Evolutionary conservation across 2,329 filamentous ascomycete genomes (phyloP).

Genomic region (Clonostachys rosea): DNA sequence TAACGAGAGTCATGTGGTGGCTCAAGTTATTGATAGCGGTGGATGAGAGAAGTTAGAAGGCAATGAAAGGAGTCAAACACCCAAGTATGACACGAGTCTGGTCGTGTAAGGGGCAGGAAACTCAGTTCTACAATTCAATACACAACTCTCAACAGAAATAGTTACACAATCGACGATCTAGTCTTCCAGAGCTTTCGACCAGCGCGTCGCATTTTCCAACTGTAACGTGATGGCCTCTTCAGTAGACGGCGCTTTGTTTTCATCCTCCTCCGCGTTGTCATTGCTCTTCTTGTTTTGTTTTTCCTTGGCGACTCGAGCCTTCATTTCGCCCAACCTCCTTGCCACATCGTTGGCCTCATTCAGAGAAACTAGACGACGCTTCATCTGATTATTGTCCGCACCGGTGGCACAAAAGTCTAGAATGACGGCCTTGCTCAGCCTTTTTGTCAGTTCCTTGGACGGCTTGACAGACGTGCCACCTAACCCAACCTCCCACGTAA

Average conservation of each 20-base stretch:
- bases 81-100: too few relatives aligned
- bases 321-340: slow-evolving; percentile 46
- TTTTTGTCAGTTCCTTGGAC: slow-evolving; percentile 2
- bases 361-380: slow-evolving; percentile 46
- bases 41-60: too few relatives aligned
- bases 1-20: too few relatives aligned
- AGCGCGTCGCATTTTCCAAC: too few relatives aligned
- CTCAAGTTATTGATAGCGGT: too few relatives aligned
- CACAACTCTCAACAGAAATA: too few relatives aligned
- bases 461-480: slow-evolving; percentile 9
- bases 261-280: slow-evolving; percentile 13
- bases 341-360: slow-evolving; percentile 56
- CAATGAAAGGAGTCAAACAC: too few relatives aligned
- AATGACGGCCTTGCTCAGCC: slow-evolving; percentile 10
- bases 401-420: slow-evolving; percentile 26
- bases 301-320: slow-evolving; percentile 21
- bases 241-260: background rate
- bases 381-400: slow-evolving; percentile 22
- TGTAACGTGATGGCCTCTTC: too few relatives aligned
- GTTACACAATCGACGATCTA: too few relatives aligned
- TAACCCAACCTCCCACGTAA: slow-evolving; percentile 15
- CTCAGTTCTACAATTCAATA: too few relatives aligned
- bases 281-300: slow-evolving; percentile 16
- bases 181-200: too few relatives aligned
- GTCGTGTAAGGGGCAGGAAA: too few relatives aligned